Base-by-base conservation (phyloP, 176 grass and related monocot species). In the Triticum monococcum region DNA sequence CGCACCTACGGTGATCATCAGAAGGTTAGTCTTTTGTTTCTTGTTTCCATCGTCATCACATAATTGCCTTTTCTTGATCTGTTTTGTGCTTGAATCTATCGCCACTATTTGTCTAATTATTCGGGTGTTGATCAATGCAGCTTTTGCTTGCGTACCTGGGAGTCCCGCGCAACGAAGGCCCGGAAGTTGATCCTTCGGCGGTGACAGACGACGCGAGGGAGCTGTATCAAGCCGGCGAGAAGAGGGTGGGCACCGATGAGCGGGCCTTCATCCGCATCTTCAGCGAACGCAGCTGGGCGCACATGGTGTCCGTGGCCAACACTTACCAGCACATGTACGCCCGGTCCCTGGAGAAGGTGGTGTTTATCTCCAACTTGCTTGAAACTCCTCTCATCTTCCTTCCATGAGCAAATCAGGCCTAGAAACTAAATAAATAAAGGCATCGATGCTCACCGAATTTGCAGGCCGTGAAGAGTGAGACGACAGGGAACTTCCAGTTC, bases 191-290 rank as follows among this genome's bases (percentile, higher is more conserved):
- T 77, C 22, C 70, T 18, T 4, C 68, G 1, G 67, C 72, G 40
- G 93, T 61, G 30, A 24, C 86, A 22, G 61, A 81, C 61, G 93
- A 94, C 83, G 90, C 92, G 12, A 89, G 90, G 18, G 90, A 91
- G 26, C 83, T 98, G 6, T 96, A 89, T 71, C 74, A 50, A 76
- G 92, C 96, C 24, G 96, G 96, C 8, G 96, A 98, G 84, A 89
- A 87, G 80, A 72, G 87, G 52, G 70, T 94, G 67, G 96, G 96
- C 31, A 98, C 96, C 0, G 90, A 98, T 45, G 96, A 98, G 87
- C 90, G 91, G 67, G 76, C 52, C 20, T 98, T 98, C 76, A 85
- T 96, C 48, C 84, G 87, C 22, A 82, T 96, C 78, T 96, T 98
- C 82, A 87, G 73, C 62, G 91, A 92, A 83, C 60, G 92, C 14